A percentile compares a stretch with the other conserved stretches of the same genome.
Evolutionary conservation across 2,329 filamentous ascomycete genomes (phyloP).

Genomic region (Myriosclerotinia curreyana): DNA sequence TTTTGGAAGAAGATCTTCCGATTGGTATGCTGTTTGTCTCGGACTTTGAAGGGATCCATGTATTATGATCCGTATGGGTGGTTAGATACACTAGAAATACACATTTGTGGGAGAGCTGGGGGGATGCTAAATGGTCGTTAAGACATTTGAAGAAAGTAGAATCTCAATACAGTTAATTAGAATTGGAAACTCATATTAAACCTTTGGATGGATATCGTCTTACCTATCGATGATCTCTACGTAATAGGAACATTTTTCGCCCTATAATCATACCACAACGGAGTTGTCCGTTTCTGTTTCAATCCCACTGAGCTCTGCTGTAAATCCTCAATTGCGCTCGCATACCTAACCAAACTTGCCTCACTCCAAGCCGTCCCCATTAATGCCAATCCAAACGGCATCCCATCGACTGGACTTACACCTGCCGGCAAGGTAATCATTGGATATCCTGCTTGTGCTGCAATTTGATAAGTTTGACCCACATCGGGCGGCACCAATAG

Average conservation of each 20-base stretch:
- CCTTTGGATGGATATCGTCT: neutral
- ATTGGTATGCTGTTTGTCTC: too few species aligned
- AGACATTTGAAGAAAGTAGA: neutral
- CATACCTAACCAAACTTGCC: slow-evolving; percentile 54
- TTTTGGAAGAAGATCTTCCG: too few species aligned
- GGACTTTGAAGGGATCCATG: too few species aligned
- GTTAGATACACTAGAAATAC: too few species aligned
- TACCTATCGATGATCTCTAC: neutral
- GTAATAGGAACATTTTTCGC: slow-evolving; percentile 44
- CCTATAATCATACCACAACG: slow-evolving; percentile 53
- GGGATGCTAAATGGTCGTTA: neutral
- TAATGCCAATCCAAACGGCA: slow-evolving; percentile 60
- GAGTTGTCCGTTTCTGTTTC: slow-evolving; percentile 48
- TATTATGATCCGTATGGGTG: too few species aligned
- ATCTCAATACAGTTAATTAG: neutral
- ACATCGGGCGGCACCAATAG: slow-evolving; percentile 68
- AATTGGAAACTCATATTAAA: neutral
- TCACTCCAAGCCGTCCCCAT: slow-evolving; percentile 62
- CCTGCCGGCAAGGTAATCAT: slow-evolving; percentile 67
- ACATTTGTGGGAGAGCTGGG: neutral
- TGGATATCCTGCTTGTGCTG: slow-evolving; percentile 73
- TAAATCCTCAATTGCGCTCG: slow-evolving; percentile 61
- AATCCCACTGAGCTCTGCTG: slow-evolving; percentile 41
- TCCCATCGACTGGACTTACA: slow-evolving; percentile 50
- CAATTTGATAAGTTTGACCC: slow-evolving; percentile 64